Percentiles rank a stretch among this genome's conserved stretches.
phyloP scores from a whole-genome alignment of 192 early-diverging fungal species.

The Dissophora ornata region DNA sequence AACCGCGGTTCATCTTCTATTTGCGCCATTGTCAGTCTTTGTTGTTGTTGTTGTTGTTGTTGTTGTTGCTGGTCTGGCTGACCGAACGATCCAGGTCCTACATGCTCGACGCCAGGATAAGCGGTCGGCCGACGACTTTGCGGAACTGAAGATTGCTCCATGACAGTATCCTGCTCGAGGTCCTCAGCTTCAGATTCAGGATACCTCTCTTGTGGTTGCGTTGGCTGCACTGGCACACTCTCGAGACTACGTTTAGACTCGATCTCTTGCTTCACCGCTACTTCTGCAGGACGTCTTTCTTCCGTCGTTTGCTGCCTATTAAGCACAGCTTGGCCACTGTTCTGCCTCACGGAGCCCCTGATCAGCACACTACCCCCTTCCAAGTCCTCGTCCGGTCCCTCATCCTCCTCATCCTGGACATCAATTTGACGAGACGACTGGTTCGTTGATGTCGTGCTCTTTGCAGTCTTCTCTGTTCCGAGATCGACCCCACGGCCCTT shows the following conservation, averaged over 20 bases:
- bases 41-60: not conserved
- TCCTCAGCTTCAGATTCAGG: slow-evolving; percentile 4
- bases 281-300: not conserved
- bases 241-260: not conserved
- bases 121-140: not conserved
- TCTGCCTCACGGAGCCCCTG: not conserved
- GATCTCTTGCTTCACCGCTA: not conserved
- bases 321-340: not conserved
- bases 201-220: not conserved
- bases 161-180: slow-evolving; percentile 33
- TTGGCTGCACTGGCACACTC: not conserved
- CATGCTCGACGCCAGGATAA: not conserved
- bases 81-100: not conserved
- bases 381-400: slow-evolving; percentile 30
- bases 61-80: not conserved
- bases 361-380: slow-evolving; percentile 28
- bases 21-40: not conserved
- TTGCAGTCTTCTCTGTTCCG: too few species aligned
- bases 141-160: slow-evolving; percentile 48
- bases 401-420: slow-evolving; percentile 16
- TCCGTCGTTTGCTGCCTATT: not conserved
- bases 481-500: too few species aligned
- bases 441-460: too few species aligned
- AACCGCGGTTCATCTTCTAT: not conserved
- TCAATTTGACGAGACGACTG: too few species aligned